Evolutionary conservation across 2,329 filamentous ascomycete species (phyloP), one percentile per base, ranked within the genome.

Genomic region (Hyphodiscus sp.): DNA sequence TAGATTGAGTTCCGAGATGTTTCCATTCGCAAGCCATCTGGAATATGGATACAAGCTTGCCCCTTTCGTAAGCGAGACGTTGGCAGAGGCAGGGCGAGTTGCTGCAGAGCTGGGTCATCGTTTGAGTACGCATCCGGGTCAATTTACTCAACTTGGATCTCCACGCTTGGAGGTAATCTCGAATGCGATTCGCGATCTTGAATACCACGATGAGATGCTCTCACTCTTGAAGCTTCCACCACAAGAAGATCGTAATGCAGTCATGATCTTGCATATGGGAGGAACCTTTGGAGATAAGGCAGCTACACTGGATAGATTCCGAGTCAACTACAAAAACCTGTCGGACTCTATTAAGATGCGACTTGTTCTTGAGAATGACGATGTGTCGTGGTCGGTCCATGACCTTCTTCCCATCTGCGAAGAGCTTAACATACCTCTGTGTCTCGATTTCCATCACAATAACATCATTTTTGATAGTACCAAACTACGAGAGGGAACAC

Each of bases 211-310:
- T 47, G 91, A 97, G 69, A 72, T 97, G 79, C 78, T 96, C 0
- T 79, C 80, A 2, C 76, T 95, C 0, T 76, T 96, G 8, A 83
- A 82, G 50, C 74, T 97, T 0, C 89, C 90, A 0, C 79, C 83
- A 18, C 90, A 96, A 67, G 78, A 83, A 60, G 76, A 97, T 62
- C 83, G 83, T 29, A 91, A 96, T 67, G 92, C 92, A 1, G 85
- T 97, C 52, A 95, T 96, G 88, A 91, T 97, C 52, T 66, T 97
- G 9, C 92, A 97, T 67, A 89, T 97, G 81, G 92, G 92, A 16
- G 92, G 92, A 9, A 81, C 87, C 0, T 96, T 92, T 65, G 91
- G 91, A 6, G 89, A 95, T 68, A 97, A 74, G 45, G 65, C 56
- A 1, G 58, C 62, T 11, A 68, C 73, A 2, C 67, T 80, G 1